Conservation (phyloP, 495 filamentous ascomycete genomes). For the Podospora australis region DNA sequence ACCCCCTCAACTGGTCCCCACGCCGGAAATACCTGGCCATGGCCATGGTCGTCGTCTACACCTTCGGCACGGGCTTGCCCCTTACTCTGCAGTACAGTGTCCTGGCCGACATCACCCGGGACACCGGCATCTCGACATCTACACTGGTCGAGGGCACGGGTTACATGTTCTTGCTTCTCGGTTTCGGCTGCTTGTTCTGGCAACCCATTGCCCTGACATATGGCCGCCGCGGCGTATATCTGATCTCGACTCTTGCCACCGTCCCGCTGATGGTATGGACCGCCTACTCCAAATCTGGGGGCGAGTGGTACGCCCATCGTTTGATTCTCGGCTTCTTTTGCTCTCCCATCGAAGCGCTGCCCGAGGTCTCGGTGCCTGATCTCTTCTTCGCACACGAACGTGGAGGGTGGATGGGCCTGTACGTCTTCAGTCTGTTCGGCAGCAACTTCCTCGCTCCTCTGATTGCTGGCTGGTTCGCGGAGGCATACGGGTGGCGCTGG, state of each 20-base stretch:
- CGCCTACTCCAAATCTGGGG: conserved; percentile 39
- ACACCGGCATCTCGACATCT: conserved; percentile 31
- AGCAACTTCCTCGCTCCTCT: conserved; percentile 56
- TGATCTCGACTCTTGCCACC: conserved; percentile 23
- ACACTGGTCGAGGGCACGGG: conserved; percentile 27
- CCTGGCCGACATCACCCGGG: conserved; percentile 22
- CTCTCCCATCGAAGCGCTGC: conserved; percentile 40
- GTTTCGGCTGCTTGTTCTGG: conserved; percentile 30
- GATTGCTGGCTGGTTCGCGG: conserved; percentile 56
- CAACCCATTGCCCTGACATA: conserved; percentile 29
- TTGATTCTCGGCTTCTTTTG: conserved; percentile 53
- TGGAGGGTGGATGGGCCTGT: conserved; percentile 40
- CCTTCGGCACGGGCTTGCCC: conserved; percentile 21
- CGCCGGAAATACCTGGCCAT: conserved; percentile 46
- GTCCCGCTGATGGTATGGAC: conserved; percentile 36
- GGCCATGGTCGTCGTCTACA: conserved; percentile 35
- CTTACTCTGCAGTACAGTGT: conserved; percentile 24
- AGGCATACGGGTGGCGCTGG: conserved; percentile 55
- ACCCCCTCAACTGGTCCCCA: conserved; percentile 51
- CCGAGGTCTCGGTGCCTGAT: conserved; percentile 54
- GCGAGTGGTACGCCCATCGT: conserved; percentile 53
- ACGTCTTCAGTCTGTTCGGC: conserved; percentile 50
- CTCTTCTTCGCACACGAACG: conserved; percentile 58
- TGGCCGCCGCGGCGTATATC: conserved; percentile 27
- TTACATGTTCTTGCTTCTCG: conserved; percentile 32